Conservation (phyloP, 2,329 filamentous ascomycete genomes). For the Aschersonia sp. region DNA sequence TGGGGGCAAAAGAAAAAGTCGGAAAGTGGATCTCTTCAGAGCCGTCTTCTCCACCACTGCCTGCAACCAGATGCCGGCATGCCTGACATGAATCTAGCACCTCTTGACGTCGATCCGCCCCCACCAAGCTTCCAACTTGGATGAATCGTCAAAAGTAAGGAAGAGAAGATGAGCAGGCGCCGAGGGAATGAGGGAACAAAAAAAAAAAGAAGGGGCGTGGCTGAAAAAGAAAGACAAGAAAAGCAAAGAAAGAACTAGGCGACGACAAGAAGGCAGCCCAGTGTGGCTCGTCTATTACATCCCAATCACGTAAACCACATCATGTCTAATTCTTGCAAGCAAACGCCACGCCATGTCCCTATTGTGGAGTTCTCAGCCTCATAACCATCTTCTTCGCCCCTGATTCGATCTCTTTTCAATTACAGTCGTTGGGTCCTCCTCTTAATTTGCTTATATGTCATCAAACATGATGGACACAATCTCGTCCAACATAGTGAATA, state of each 20-base stretch:
- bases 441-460: slow-evolving; percentile 10
- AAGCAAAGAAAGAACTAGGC: not conserved
- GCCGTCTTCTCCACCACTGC: not conserved
- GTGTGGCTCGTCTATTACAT: too few relatives aligned
- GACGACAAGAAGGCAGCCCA: too few relatives aligned
- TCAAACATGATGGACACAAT: slow-evolving; percentile 51
- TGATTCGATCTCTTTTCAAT: not conserved
- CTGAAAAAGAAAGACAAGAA: not conserved
- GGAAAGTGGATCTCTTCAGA: not conserved
- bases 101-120: too few relatives aligned
- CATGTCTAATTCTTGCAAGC: too few relatives aligned
- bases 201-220: not conserved
- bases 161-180: too few relatives aligned
- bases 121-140: too few relatives aligned
- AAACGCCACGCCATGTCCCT: not conserved
- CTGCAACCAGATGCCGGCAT: too few relatives aligned
- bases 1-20: slow-evolving; percentile 3
- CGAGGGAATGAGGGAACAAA: not conserved
- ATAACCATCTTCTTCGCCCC: too few relatives aligned
- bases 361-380: too few relatives aligned
- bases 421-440: not conserved
- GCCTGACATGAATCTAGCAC: too few relatives aligned
- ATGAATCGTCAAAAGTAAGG: too few relatives aligned
- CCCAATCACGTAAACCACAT: too few relatives aligned
- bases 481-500: slow-evolving; percentile 60